Evolutionary conservation across 2,329 filamentous ascomycete species (phyloP), one percentile per base, ranked within the genome.

Genomic region (Passalora sequoiae): DNA sequence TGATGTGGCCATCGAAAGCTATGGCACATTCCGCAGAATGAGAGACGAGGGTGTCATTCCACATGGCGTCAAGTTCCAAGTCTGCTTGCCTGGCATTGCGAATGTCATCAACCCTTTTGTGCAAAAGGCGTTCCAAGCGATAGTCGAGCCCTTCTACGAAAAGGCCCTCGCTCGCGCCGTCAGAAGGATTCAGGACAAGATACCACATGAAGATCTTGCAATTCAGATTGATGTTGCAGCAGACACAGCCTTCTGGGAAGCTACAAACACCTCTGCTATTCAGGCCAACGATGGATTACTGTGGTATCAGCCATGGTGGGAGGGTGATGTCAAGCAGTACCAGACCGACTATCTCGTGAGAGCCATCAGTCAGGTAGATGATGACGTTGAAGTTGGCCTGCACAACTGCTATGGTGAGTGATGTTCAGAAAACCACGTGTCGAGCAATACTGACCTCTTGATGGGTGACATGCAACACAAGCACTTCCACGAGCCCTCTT

Each of bases 371-470:
- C 51, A 52, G 6, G 58, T 72, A 4, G 55, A 62, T 24, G 22
- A 54, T 4, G 60, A 64, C 46, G 65, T 72, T 1, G 61, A 69
- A 28, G 33, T 73, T 41, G 71, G 69, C 0, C 61, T 69, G 22
- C 71, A 74, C 52, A 60, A 74, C 15, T 74, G 72, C 56, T 74
- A 74, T 50, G 71, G 71, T 58, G 24, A 40, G 42, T 31, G 6
- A 22, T 19, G 17, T 9, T 8, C 6, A 9, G 3, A 19, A 29
- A 8, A 3, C 21, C 32, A 2, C 27, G 9, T 3, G 22, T 9
- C 10, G 20, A n/a, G 17, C 9, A 8, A 15, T 32, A 30, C n/a
- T 40, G 25, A 32, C 8, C 10, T 10, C 24, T 6, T 13, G 9
- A 16, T 22, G 59, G 58, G 58, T 9, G 70, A 74, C 46, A 57